Evolutionary conservation across 805 yeast genomes (phyloP), one percentile per base, ranked within the genome.

Genomic region (Ogataea kodamae): DNA sequence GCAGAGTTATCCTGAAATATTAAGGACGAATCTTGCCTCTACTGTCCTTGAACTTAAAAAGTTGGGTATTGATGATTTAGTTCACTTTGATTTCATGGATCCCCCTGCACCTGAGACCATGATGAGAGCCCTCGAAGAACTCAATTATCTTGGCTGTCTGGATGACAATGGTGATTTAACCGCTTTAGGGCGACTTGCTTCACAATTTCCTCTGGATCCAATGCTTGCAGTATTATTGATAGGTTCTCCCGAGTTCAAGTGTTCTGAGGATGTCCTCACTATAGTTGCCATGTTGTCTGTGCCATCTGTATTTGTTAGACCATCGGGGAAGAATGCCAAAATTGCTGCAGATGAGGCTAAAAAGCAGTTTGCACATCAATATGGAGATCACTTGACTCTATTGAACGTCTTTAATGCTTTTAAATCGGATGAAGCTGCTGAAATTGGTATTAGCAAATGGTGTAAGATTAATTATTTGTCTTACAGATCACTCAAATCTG

Each of bases 41-140:
- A 92, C 97, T 0, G 97, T 90, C 21, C 65, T 90, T 44, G 95
- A 92, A 58, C 70, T 90, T 61, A 92, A 92, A 59, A 92, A 92
- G 62, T 73, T 92, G 45, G 97, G 97, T 9, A 74, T 90, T 45
- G 95, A 92, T 56, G 97, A 90, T 64, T 74, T 90, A 53, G 98
- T 92, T 23, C 97, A 90, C 63, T 90, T 90, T 55, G 98, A 92
- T 59, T 90, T 92, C 57, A 90, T 90, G 95, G 98, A 90, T 56
- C 97, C 98, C 6, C 98, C 98, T 9, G 97, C 97, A 3, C 98
- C 98, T 7, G 98, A 90, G 62, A 92, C 98, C 5, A 92, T 90
- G 98, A 92, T 92, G 98, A 74, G 98, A 58, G 97, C 97, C 0
- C 67, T 90, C 43, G 98, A 90, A 61, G 98, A 90, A 60, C 71